Evolutionary conservation across 192 early-diverging fungal genomes (phyloP).

Genomic region (Podila clonocystis): DNA sequence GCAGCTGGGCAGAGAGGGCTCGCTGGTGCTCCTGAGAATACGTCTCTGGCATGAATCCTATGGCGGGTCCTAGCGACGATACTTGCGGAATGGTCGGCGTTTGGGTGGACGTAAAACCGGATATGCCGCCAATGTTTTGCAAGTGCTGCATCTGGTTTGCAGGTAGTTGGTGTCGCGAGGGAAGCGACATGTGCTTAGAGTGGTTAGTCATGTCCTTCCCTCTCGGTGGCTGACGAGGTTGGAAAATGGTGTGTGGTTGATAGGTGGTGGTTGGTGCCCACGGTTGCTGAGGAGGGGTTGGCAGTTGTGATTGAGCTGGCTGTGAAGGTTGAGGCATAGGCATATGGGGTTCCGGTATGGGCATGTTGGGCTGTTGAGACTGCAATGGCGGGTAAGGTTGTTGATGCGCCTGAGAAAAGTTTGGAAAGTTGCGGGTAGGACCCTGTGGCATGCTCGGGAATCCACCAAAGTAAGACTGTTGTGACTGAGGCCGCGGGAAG

Average conservation of each 20-base stretch:
- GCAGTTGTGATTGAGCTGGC: background rate
- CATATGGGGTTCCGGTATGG: background rate
- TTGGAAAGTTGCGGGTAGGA: slow-evolving; percentile 14
- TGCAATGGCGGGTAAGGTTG: background rate
- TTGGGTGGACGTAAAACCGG: background rate
- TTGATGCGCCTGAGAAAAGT: slow-evolving; percentile 9
- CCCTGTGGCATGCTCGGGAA: slow-evolving; percentile 7
- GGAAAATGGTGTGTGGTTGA: slow-evolving; percentile 28
- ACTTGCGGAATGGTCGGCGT: background rate
- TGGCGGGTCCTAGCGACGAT: slow-evolving; percentile 24
- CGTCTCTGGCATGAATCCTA: slow-evolving; percentile 37
- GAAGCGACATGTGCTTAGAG: slow-evolving; percentile 24
- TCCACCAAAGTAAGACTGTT: slow-evolving; percentile 10
- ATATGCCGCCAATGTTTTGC: slow-evolving; percentile 2
- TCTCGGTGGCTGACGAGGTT: slow-evolving; percentile 17
- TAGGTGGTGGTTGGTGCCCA: background rate
- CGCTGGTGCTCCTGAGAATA: slow-evolving; percentile 44
- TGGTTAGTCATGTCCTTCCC: background rate
- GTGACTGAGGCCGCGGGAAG: slow-evolving; percentile 33
- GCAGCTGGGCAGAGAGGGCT: slow-evolving; percentile 12
- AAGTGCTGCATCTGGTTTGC: slow-evolving; percentile 23
- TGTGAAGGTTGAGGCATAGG: background rate
- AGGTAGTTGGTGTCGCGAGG: slow-evolving; percentile 21
- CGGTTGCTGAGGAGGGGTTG: background rate
- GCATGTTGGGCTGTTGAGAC: background rate